Conservation (phyloP, 441 rosid species). For the Cnidoscolus chayamansa region DNA sequence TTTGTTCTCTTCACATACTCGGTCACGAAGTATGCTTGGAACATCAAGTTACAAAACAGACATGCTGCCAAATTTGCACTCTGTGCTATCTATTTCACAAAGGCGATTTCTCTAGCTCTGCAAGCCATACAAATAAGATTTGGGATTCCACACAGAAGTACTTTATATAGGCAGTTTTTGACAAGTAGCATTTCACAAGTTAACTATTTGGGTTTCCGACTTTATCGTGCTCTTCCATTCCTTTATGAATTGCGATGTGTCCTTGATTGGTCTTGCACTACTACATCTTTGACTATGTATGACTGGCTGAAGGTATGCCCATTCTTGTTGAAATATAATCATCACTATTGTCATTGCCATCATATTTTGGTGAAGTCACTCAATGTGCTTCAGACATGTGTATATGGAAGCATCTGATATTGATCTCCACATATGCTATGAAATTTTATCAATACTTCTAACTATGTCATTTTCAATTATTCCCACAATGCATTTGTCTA, state of each 20-base stretch:
- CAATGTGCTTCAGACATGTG: not conserved
- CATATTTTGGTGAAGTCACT: not conserved
- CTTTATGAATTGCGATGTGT: constrained; percentile 96
- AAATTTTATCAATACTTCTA: not conserved
- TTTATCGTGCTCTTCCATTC: constrained; percentile 95
- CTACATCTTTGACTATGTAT: constrained; percentile 97
- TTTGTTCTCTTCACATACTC: constrained; percentile 81
- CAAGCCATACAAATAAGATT: constrained; percentile 89
- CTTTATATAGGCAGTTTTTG: constrained; percentile 88
- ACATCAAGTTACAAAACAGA: constrained; percentile 57
- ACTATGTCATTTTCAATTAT: not conserved
- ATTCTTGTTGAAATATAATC: not conserved
- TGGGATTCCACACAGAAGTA: constrained; percentile 90
- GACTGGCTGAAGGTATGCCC: constrained; percentile 92
- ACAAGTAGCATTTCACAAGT: constrained; percentile 86
- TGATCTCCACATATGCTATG: not conserved
- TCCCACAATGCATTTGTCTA: not conserved
- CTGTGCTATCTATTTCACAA: constrained; percentile 85
- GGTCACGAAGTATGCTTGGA: constrained; percentile 86
- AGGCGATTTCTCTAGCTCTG: constrained; percentile 82
- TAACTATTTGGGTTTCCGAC: constrained; percentile 84
- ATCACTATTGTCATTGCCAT: not conserved
- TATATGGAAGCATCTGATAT: not conserved
- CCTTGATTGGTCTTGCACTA: constrained; percentile 98
- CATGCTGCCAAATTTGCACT: constrained; percentile 77